phyloP scores from a whole-genome alignment of 1,284 basidiomycete genomes.

The Ganoderma lucidum region DNA sequence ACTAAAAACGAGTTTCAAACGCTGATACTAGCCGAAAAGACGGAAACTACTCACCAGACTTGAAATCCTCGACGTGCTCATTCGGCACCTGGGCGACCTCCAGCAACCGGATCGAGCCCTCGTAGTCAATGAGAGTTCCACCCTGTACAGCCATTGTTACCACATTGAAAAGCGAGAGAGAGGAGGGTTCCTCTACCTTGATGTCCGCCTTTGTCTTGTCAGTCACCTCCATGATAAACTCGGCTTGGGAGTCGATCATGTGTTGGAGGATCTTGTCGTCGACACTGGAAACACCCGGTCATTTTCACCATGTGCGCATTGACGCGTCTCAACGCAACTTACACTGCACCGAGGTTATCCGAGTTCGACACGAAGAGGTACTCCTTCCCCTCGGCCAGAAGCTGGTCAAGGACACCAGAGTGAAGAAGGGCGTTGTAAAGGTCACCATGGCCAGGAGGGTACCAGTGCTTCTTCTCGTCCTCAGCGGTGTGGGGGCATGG shows the following conservation, averaged over 20 bases:
- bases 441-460: constrained; percentile 99
- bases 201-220: constrained; percentile 99
- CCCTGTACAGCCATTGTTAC: constrained; percentile 55
- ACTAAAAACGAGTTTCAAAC: constrained; percentile 43
- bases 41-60: constrained; percentile 55
- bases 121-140: constrained; percentile 98
- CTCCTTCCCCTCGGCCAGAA: constrained; percentile 96
- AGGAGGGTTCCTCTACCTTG: constrained; percentile 59
- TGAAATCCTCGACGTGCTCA: constrained; percentile 99
- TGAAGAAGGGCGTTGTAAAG: constrained; percentile 93
- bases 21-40: neutral
- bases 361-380: constrained; percentile 99
- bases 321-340: constrained; percentile 35
- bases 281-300: constrained; percentile 45
- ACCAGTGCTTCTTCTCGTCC: constrained; percentile 97
- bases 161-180: neutral
- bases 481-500: constrained; percentile 89
- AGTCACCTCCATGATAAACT: constrained; percentile 99
- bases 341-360: constrained; percentile 98
- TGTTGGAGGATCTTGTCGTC: constrained; percentile 88
- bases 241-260: constrained; percentile 88
- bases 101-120: constrained; percentile 92
- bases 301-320: constrained; percentile 11
- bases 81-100: constrained; percentile 99
- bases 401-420: constrained; percentile 96